Conservation (phyloP, 352 stramenopile species). For the Aphanomyces stellatus region DNA sequence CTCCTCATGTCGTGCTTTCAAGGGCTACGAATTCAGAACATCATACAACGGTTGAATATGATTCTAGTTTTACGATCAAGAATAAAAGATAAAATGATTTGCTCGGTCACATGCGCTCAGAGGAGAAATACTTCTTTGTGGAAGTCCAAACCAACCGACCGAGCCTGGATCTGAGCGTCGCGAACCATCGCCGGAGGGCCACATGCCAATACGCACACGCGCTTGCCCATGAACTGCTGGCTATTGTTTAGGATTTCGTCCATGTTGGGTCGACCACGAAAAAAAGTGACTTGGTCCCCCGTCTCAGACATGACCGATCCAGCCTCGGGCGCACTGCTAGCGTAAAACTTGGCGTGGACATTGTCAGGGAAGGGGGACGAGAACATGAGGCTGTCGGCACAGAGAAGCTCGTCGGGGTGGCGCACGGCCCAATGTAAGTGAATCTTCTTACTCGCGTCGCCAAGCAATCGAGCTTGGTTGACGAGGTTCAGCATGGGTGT, state of each 20-base stretch:
- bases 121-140: constrained; percentile 82
- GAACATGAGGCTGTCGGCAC: constrained; percentile 59
- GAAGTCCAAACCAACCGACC: constrained; percentile 60
- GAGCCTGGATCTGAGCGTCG: constrained; percentile 54
- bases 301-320: constrained; percentile 40
- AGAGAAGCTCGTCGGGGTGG: constrained; percentile 48
- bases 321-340: constrained; percentile 30
- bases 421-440: constrained; percentile 43
- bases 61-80: no score
- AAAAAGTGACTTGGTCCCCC: constrained; percentile 45
- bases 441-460: constrained; percentile 35
- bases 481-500: constrained; percentile 66
- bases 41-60: background rate
- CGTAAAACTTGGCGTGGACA: constrained; percentile 55
- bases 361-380: constrained; percentile 32
- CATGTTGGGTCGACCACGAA: constrained; percentile 44
- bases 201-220: constrained; percentile 61
- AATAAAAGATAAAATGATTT: no score
- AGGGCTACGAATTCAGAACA: background rate
- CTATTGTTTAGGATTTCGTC: constrained; percentile 67
- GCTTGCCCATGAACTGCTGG: constrained; percentile 33
- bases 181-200: constrained; percentile 60
- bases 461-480: constrained; percentile 44
- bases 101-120: background rate
- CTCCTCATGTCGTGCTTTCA: no score